These are phyloP conservation scores for Colletotrichum noveboracense DNA, from an alignment of 2,329 filamentous ascomycete genomes.

Conservation along the genomic window DNA sequence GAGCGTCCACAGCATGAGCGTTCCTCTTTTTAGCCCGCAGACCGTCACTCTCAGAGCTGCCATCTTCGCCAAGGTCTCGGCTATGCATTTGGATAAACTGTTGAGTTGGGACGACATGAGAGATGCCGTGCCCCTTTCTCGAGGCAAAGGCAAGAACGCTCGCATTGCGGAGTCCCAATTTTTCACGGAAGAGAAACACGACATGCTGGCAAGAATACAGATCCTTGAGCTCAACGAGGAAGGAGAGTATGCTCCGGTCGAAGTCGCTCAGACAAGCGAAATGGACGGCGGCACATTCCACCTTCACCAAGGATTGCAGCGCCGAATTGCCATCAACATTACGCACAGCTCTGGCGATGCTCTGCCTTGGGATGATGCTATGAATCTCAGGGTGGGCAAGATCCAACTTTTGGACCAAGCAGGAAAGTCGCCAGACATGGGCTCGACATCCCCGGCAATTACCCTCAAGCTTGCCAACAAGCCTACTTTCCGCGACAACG, in stretches of 20 bases:
- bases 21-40: slow-evolving; percentile 78
- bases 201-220: slow-evolving; percentile 86
- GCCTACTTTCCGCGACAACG: slow-evolving; percentile 82
- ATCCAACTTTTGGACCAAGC: slow-evolving; percentile 84
- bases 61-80: slow-evolving; percentile 88
- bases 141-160: slow-evolving; percentile 55
- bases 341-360: slow-evolving; percentile 89
- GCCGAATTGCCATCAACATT: slow-evolving; percentile 86
- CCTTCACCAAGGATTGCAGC: slow-evolving; percentile 91
- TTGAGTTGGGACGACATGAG: slow-evolving; percentile 99
- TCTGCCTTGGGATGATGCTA: slow-evolving; percentile 87
- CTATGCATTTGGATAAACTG: slow-evolving; percentile 95
- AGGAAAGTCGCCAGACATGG: slow-evolving; percentile 84
- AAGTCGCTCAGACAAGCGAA: slow-evolving; percentile 85
- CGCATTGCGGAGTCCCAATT: slow-evolving; percentile 92
- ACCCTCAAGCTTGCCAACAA: slow-evolving; percentile 77
- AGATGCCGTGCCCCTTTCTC: slow-evolving; percentile 70
- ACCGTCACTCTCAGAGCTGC: slow-evolving; percentile 82
- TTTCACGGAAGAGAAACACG: slow-evolving; percentile 90
- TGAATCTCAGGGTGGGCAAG: slow-evolving; percentile 76
- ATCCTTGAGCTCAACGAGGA: slow-evolving; percentile 91
- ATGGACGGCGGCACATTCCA: slow-evolving; percentile 92
- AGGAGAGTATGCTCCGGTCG: slow-evolving; percentile 89
- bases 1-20: slow-evolving; percentile 97
- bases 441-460: slow-evolving; percentile 74